These are phyloP conservation scores for Jackrogersella multiformis DNA, from an alignment of 495 filamentous ascomycete species.

Conservation along the genomic window DNA sequence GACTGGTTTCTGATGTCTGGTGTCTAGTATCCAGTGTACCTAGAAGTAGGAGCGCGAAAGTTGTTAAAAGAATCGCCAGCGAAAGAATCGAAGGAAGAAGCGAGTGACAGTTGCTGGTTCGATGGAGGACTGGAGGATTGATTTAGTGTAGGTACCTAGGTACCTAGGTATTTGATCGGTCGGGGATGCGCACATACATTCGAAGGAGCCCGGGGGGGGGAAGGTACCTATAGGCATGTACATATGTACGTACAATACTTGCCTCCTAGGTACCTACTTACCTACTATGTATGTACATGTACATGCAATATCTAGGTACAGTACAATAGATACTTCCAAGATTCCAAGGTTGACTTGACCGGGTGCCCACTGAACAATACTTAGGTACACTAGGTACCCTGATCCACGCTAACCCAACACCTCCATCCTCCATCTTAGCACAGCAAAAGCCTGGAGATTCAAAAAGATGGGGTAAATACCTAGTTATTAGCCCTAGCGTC, in stretches of 20 bases:
- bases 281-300: too few species aligned
- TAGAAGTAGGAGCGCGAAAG: constrained; percentile 8
- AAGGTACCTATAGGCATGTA: too few species aligned
- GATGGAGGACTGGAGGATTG: constrained; percentile 32
- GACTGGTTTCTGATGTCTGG: too few species aligned
- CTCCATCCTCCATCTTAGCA: too few species aligned
- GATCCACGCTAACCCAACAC: too few species aligned
- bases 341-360: too few species aligned
- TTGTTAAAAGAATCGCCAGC: constrained; percentile 19
- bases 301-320: neutral
- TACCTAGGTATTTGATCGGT: constrained; percentile 21
- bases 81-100: constrained; percentile 28
- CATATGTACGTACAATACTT: too few species aligned
- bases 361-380: constrained; percentile 3
- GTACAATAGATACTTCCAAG: too few species aligned
- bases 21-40: too few species aligned
- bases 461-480: constrained; percentile 40
- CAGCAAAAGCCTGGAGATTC: constrained; percentile 29
- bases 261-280: too few species aligned
- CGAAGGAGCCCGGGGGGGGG: constrained; percentile 31
- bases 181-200: constrained; percentile 24
- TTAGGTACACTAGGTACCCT: too few species aligned
- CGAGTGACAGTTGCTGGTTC: constrained; percentile 36
- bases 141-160: neutral
- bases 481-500: neutral